These are phyloP conservation scores for Daldinia caldariorum DNA, from an alignment of 495 filamentous ascomycete genomes.

Conservation along the genomic window DNA sequence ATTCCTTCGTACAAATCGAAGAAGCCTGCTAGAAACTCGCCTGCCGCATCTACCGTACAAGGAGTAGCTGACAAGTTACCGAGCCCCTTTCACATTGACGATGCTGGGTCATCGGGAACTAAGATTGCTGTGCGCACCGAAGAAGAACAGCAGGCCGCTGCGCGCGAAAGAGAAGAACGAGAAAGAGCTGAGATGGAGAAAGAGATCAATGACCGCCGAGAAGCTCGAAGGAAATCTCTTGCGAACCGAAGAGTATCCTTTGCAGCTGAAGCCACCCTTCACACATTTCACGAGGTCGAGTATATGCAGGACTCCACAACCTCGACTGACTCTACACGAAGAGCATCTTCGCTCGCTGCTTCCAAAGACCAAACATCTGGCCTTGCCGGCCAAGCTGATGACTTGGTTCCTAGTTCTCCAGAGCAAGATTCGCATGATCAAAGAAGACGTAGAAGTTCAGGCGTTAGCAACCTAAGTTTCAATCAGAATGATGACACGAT, in stretches of 20 bases:
- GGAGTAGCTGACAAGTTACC: slow-evolving; percentile 57
- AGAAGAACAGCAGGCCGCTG: slow-evolving; percentile 82
- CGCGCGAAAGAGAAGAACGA: slow-evolving; percentile 75
- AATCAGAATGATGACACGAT: slow-evolving; percentile 70
- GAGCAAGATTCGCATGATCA: slow-evolving; percentile 73
- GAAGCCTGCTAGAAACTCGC: slow-evolving; percentile 42
- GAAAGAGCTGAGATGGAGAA: slow-evolving; percentile 73
- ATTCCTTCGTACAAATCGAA: slow-evolving; percentile 62
- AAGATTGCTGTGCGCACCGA: slow-evolving; percentile 70
- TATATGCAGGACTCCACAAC: slow-evolving; percentile 87
- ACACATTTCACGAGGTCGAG: slow-evolving; percentile 97
- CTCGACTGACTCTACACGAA: slow-evolving; percentile 79
- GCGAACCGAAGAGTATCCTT: slow-evolving; percentile 96
- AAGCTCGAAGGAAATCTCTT: slow-evolving; percentile 89
- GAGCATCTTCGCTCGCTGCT: slow-evolving; percentile 69
- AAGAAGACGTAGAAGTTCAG: slow-evolving; percentile 72
- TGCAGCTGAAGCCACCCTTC: slow-evolving; percentile 94
- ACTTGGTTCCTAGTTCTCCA: slow-evolving; percentile 70
- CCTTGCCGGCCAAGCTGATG: slow-evolving; percentile 68
- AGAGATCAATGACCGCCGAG: slow-evolving; percentile 76
- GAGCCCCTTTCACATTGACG: slow-evolving; percentile 62
- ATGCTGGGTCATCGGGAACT: slow-evolving; percentile 49
- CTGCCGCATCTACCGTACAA: slow-evolving; percentile 35
- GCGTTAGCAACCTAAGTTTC: slow-evolving; percentile 65
- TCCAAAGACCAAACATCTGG: slow-evolving; percentile 57